These are phyloP conservation scores for Fusarium pseudoanthophilum DNA, from an alignment of 2,329 filamentous ascomycete species.

Conservation along the genomic window DNA sequence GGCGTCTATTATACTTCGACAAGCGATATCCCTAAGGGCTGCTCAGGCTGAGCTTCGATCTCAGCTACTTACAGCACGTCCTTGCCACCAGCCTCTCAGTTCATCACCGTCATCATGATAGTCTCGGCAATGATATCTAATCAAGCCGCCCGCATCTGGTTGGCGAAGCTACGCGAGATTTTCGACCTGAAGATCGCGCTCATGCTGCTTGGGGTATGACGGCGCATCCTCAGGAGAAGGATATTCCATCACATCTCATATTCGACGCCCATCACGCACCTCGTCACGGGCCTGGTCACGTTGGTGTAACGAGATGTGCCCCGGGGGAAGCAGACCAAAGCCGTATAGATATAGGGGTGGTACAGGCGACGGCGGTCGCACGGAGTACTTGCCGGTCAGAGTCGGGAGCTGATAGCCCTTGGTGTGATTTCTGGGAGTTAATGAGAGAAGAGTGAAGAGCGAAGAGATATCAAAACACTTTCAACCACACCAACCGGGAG, in stretches of 20 bases:
- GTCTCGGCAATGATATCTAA: slow-evolving; percentile 1
- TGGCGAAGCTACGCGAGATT: slow-evolving; percentile 37
- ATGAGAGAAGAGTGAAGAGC: slow-evolving; percentile 17
- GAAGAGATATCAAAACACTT: background rate
- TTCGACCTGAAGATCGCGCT: slow-evolving; percentile 20
- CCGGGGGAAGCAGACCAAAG: slow-evolving; percentile 1
- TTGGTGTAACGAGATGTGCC: slow-evolving; percentile 27
- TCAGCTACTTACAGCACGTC: background rate
- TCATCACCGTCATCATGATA: slow-evolving; percentile 3
- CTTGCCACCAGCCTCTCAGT: background rate
- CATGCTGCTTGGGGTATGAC: slow-evolving; percentile 32
- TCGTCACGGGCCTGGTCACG: slow-evolving; percentile 30
- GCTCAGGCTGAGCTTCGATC: background rate
- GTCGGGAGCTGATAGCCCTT: background rate
- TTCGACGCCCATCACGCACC: slow-evolving; percentile 19
- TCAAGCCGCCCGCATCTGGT: slow-evolving; percentile 21
- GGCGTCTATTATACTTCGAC: background rate
- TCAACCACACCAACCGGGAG: background rate
- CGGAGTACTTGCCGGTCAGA: slow-evolving; percentile 4
- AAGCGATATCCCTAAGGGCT: background rate
- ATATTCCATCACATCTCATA: slow-evolving; percentile 24
- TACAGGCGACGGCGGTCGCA: slow-evolving; percentile 9
- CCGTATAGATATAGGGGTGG: background rate
- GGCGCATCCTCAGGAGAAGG: slow-evolving; percentile 10
- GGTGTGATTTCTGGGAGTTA: background rate